phyloP scores from a whole-genome alignment of 2,329 filamentous ascomycete species.

The Fusarium sp. region DNA sequence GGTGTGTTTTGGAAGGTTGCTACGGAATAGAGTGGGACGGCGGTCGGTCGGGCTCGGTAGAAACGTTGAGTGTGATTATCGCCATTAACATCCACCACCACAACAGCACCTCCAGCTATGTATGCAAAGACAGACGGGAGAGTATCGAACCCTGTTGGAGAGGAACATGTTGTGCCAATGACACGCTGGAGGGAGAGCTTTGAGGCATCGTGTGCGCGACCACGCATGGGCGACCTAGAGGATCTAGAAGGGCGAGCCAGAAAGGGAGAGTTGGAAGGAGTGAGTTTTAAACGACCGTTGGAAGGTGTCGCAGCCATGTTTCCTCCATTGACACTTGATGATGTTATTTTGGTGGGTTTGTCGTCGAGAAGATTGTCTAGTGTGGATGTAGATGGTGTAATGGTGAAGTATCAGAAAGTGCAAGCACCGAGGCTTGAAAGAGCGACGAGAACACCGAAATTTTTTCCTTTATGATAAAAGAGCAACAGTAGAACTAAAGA shows the following conservation, averaged over 20 bases:
- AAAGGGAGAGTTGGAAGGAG: slow-evolving; percentile 81
- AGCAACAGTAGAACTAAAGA: slow-evolving; percentile 8
- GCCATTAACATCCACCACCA: slow-evolving; percentile 82
- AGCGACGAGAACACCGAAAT: background rate
- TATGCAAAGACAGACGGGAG: slow-evolving; percentile 85
- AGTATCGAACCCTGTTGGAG: slow-evolving; percentile 86
- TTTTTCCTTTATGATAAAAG: background rate
- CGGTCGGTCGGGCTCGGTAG: slow-evolving; percentile 85
- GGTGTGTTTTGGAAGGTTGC: slow-evolving; percentile 61
- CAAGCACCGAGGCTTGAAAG: background rate
- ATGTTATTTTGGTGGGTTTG: slow-evolving; percentile 17
- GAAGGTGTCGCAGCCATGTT: slow-evolving; percentile 68
- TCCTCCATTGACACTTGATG: slow-evolving; percentile 59
- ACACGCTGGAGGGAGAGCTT: slow-evolving; percentile 82
- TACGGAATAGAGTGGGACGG: slow-evolving; percentile 71
- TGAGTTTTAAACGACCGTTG: slow-evolving; percentile 71
- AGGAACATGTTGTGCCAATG: slow-evolving; percentile 88
- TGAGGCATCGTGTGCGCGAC: slow-evolving; percentile 62
- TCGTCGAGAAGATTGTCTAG: slow-evolving; percentile 7
- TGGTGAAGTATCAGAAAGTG: slow-evolving; percentile 23
- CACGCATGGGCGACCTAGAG: slow-evolving; percentile 69
- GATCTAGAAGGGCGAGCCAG: slow-evolving; percentile 68
- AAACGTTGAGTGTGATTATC: slow-evolving; percentile 81
- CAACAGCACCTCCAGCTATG: slow-evolving; percentile 92
- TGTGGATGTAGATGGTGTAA: slow-evolving; percentile 11